Evolutionary conservation across 768 basidiomycete genomes (phyloP).

Genomic region (Lanmaoa pseudosensibilis): DNA sequence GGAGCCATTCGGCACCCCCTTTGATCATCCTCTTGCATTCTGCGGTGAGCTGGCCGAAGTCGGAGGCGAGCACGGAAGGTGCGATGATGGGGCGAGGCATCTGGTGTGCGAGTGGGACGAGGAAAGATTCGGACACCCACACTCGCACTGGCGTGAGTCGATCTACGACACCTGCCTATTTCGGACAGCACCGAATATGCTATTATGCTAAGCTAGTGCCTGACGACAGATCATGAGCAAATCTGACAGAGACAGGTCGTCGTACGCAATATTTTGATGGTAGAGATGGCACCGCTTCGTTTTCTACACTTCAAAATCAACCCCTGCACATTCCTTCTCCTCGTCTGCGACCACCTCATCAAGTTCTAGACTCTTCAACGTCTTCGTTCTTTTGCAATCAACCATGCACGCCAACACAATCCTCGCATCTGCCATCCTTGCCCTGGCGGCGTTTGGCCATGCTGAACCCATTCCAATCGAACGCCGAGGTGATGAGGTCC

Average conservation of each 20-base stretch:
- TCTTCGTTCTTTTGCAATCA: background rate
- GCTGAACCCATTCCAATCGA: conserved; percentile 40
- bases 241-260: background rate
- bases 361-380: background rate
- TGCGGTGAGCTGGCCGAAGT: conserved; percentile 91
- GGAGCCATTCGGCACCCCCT: conserved; percentile 95
- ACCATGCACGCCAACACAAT: conserved; percentile 33
- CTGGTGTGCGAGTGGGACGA: conserved; percentile 6
- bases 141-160: conserved; percentile 7
- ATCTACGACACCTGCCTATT: conserved; percentile 32
- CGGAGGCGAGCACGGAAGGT: conserved; percentile 94
- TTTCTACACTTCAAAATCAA: background rate
- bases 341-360: conserved; percentile 9
- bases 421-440: conserved; percentile 37
- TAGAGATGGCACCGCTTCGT: background rate
- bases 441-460: conserved; percentile 33
- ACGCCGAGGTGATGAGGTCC: conserved; percentile 42
- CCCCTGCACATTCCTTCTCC: background rate
- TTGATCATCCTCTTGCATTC: conserved; percentile 98
- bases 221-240: background rate
- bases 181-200: background rate
- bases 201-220: background rate
- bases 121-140: conserved; percentile 6
- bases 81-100: conserved; percentile 94
- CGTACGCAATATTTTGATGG: background rate